These are phyloP conservation scores for Apiospora phragmitis DNA, from an alignment of 2,329 filamentous ascomycete species.

Conservation along the genomic window DNA sequence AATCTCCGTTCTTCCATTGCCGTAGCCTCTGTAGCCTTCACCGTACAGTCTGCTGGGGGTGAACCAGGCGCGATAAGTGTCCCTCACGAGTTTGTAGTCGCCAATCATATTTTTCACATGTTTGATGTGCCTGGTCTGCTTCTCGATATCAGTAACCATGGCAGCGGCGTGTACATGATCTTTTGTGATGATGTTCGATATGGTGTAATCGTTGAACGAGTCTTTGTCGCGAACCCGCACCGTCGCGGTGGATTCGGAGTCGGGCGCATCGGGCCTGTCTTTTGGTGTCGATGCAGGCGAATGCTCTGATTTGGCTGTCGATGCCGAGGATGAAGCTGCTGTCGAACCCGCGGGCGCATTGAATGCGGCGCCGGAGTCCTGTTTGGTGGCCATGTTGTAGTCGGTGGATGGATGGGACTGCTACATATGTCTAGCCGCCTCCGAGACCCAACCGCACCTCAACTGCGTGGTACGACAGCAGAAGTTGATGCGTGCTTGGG, in stretches of 20 bases:
- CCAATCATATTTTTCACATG: slow-evolving; percentile 67
- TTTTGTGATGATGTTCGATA: slow-evolving; percentile 55
- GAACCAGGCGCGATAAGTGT: slow-evolving; percentile 56
- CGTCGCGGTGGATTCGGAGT: slow-evolving; percentile 27
- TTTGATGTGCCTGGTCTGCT: slow-evolving; percentile 57
- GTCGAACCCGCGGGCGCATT: slow-evolving; percentile 23
- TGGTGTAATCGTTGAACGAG: slow-evolving; percentile 52
- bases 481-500: background rate
- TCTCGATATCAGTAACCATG: slow-evolving; percentile 51
- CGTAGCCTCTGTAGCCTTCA: slow-evolving; percentile 83
- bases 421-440: slow-evolving; percentile 19
- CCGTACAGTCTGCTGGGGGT: slow-evolving; percentile 61
- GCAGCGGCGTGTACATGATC: slow-evolving; percentile 56
- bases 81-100: slow-evolving; percentile 65
- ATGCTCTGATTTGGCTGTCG: slow-evolving; percentile 26
- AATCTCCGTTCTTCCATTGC: slow-evolving; percentile 80
- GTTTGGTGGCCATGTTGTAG: slow-evolving; percentile 30
- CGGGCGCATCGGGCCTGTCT: slow-evolving; percentile 32
- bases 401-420: slow-evolving; percentile 9
- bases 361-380: slow-evolving; percentile 27
- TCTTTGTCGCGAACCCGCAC: slow-evolving; percentile 53
- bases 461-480: background rate
- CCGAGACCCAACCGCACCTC: slow-evolving; percentile 8
- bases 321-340: slow-evolving; percentile 22
- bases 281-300: slow-evolving; percentile 32